Evolutionary conservation across 2,329 filamentous ascomycete genomes (phyloP).

Genomic region (Fusarium coffeatum): DNA sequence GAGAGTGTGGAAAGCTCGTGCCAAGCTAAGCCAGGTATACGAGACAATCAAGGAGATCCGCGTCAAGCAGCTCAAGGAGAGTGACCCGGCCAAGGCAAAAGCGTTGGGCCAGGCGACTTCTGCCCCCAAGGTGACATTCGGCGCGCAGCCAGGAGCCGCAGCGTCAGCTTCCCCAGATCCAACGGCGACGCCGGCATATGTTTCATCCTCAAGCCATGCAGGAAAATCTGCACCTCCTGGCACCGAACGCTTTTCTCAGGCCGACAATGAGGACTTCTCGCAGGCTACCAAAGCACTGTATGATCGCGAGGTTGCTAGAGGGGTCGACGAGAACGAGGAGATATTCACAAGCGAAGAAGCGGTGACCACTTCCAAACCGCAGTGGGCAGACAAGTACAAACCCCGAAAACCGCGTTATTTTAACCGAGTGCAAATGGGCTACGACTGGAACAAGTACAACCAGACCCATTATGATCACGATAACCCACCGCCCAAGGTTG

Average conservation of each 20-base stretch:
- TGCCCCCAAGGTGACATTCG: constrained; percentile 4
- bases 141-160: constrained; percentile 3
- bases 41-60: constrained; percentile 79
- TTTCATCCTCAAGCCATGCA: constrained; percentile 43
- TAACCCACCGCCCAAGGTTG: constrained; percentile 96
- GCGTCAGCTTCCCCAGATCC: constrained; percentile 18
- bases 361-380: constrained; percentile 68
- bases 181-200: constrained; percentile 15
- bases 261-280: constrained; percentile 82
- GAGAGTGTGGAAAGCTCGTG: constrained; percentile 90
- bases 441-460: constrained; percentile 99
- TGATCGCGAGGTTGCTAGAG: constrained; percentile 90
- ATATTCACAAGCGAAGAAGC: constrained; percentile 92
- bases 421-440: constrained; percentile 98
- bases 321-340: constrained; percentile 93
- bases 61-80: constrained; percentile 71
- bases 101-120: constrained; percentile 29
- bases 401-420: constrained; percentile 96
- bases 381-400: constrained; percentile 86
- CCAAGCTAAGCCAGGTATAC: constrained; percentile 82
- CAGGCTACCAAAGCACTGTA: constrained; percentile 89
- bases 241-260: constrained; percentile 75
- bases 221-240: constrained; percentile 60
- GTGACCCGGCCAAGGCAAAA: constrained; percentile 74
- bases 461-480: constrained; percentile 99